phyloP scores from a whole-genome alignment of 495 filamentous ascomycete species.

The Amniculicola lignicola region DNA sequence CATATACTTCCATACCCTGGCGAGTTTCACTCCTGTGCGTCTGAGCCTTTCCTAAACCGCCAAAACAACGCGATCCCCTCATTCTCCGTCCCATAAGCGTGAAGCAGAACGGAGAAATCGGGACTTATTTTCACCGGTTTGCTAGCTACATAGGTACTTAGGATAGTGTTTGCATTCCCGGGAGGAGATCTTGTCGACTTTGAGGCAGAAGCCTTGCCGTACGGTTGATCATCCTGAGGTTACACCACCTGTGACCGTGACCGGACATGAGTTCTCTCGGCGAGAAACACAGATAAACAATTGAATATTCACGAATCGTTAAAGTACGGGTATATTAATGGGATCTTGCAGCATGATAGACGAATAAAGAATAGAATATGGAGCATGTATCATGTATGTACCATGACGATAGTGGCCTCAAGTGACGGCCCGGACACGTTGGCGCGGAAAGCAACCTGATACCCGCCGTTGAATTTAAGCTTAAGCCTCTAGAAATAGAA shows the following conservation, averaged over 20 bases:
- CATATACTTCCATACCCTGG: neutral
- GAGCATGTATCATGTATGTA: neutral
- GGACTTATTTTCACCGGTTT: neutral
- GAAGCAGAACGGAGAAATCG: slow-evolving; percentile 1
- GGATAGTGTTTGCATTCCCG: neutral
- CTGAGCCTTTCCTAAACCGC: neutral
- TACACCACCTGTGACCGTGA: too few relatives aligned
- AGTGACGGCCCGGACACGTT: too few relatives aligned
- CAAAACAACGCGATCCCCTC: slow-evolving; percentile 10
- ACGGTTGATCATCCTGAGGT: too few relatives aligned
- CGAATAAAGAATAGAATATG: neutral
- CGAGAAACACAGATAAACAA: too few relatives aligned
- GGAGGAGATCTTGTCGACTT: slow-evolving; percentile 12
- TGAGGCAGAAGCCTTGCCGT: too few relatives aligned
- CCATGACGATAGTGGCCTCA: neutral
- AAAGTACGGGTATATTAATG: too few relatives aligned
- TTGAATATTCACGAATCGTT: too few relatives aligned
- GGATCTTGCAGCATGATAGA: too few relatives aligned
- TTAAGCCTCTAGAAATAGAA: slow-evolving; percentile 8
- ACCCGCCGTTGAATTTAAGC: slow-evolving; percentile 1
- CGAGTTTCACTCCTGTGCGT: neutral
- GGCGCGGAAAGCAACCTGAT: too few relatives aligned
- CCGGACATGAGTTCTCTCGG: too few relatives aligned
- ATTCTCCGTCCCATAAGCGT: slow-evolving; percentile 19
- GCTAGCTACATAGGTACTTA: neutral